Evolutionary conservation across 2,329 filamentous ascomycete species (phyloP).

Genomic region (Fonsecaea multimorphosa): DNA sequence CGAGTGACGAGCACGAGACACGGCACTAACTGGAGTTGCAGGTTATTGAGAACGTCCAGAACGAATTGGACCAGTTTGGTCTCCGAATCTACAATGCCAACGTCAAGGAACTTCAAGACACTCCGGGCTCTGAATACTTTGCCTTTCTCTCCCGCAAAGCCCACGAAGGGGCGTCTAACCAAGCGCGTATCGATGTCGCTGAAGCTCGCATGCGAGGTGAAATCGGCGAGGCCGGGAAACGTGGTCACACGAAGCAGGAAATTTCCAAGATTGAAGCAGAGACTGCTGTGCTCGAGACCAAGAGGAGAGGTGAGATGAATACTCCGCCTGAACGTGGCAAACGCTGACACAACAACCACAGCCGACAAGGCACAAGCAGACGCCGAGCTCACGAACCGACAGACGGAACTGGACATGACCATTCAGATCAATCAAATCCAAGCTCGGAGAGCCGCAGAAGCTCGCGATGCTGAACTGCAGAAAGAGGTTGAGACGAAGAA

Average conservation of each 20-base stretch:
- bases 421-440: constrained; percentile 77
- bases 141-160: constrained; percentile 81
- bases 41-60: constrained; percentile 76
- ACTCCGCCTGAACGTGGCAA: no score
- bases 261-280: constrained; percentile 87
- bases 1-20: background rate
- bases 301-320: constrained; percentile 63
- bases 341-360: constrained; percentile 17
- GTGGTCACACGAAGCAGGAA: constrained; percentile 81
- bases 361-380: constrained; percentile 80
- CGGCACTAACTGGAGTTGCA: constrained; percentile 19
- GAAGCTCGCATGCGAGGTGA: constrained; percentile 67
- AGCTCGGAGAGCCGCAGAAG: constrained; percentile 74
- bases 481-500: constrained; percentile 77
- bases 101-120: constrained; percentile 86
- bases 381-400: constrained; percentile 73
- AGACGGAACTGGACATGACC: constrained; percentile 74
- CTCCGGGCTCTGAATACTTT: constrained; percentile 81
- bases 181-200: constrained; percentile 69
- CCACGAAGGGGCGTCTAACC: constrained; percentile 83
- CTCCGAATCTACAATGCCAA: constrained; percentile 74
- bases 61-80: constrained; percentile 80
- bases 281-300: constrained; percentile 82
- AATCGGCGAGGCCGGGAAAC: constrained; percentile 71
- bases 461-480: constrained; percentile 79